Evolutionary conservation across 352 stramenopile species (phyloP).

Genomic region (Phytophthora ohioensis): DNA sequence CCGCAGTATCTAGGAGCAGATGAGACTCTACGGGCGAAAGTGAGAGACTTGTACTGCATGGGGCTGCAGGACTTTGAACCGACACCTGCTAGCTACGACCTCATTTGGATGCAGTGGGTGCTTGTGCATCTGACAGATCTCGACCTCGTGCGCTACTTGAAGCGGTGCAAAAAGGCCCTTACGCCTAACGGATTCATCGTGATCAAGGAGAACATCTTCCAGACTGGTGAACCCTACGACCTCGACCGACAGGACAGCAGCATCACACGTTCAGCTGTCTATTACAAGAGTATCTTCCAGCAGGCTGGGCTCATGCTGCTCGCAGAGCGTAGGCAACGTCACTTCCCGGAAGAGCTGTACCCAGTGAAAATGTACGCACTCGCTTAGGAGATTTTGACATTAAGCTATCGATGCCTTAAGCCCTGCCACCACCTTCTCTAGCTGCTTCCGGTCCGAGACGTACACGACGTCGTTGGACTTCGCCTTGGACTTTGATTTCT

Average conservation of each 20-base stretch:
- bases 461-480: constrained; percentile 36
- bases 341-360: constrained; percentile 96
- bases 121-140: constrained; percentile 95
- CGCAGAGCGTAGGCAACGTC: constrained; percentile 79
- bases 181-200: constrained; percentile 66
- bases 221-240: constrained; percentile 83
- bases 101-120: constrained; percentile 98
- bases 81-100: constrained; percentile 82
- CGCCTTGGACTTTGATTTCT: constrained; percentile 26
- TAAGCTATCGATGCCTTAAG: constrained; percentile 28
- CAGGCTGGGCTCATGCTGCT: constrained; percentile 92
- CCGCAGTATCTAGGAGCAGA: constrained; percentile 88
- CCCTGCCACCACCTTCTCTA: constrained; percentile 38
- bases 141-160: constrained; percentile 94
- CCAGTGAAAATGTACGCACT: constrained; percentile 96
- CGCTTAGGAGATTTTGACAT: constrained; percentile 37
- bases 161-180: constrained; percentile 83
- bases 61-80: constrained; percentile 94
- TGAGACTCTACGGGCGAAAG: constrained; percentile 37
- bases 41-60: constrained; percentile 90
- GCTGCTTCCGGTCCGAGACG: constrained; percentile 36
- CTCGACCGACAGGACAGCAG: constrained; percentile 95
- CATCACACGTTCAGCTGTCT: constrained; percentile 88
- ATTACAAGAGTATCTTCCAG: constrained; percentile 94
- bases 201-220: constrained; percentile 94